Evolutionary conservation across 768 basidiomycete genomes (phyloP), one percentile per base, ranked within the genome.

Genomic region (Saitozyma podzolica): DNA sequence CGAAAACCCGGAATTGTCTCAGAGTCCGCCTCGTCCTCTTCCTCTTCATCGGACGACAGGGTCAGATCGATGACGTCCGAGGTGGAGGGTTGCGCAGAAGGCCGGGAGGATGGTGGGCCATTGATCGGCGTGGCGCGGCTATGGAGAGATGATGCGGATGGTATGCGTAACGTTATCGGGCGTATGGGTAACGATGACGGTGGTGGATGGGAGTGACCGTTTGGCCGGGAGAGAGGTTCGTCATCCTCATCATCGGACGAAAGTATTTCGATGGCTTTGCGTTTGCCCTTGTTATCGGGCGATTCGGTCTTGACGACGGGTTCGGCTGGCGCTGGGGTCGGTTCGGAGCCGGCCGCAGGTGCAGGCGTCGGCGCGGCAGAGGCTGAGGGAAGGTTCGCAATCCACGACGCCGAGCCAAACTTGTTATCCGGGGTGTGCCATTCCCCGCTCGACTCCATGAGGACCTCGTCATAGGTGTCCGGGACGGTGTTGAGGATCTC

Each of bases 351-450:
- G 19, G 40, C 54, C 11, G 39, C 14, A 40, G 60, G 42, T 47
- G 8, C 56, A 14, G 61, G 65, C 8, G 64, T 17, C 8, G 66
- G 29, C 0, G 53, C 58, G 11, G 51, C 40, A 9, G 57, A 53
- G 6, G 61, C 51, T 6, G 45, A 17, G 13, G 45, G 45, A 47
- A 13, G 11, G 13, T 47, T 47, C 11, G 58, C 62, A 8, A 61
- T 51, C 92, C 93, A 96, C 40, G 78, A 81, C 1, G 81, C 70
- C 17, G 91, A 92, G 1, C 86, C 92, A 72, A 85, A 89, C 79
- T 89, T 91, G 81, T 89, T 85, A 80, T 98, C 92, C 16, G 85
- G 81, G 0, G 92, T 92, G 76, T 96, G 94, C 96, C 96, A 99
- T 76, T 94, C 89, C 1, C 92, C 94, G 75, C 95, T 88, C 6